Evolutionary conservation across 345 rosid genomes (phyloP).

Genomic region (Brassica incana): DNA sequence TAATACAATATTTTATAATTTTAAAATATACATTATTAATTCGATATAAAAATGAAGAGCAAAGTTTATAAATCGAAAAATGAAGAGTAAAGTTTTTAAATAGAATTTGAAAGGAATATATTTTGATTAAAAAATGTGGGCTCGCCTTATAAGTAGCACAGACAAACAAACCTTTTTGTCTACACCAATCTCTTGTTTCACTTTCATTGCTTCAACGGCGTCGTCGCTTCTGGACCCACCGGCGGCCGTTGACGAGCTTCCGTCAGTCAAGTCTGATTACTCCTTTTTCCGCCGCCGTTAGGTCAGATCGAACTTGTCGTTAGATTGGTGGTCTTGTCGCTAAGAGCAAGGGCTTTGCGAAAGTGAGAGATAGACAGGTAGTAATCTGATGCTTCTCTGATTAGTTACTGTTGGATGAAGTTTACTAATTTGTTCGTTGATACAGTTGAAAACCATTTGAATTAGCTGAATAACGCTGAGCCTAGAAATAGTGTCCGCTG

Average conservation of each 20-base stretch:
- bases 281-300: neutral
- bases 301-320: neutral
- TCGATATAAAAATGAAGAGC: neutral
- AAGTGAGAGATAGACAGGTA: neutral
- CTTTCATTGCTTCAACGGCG: slow-evolving; percentile 19
- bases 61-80: neutral
- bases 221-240: slow-evolving; percentile 13
- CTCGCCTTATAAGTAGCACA: slow-evolving; percentile 2
- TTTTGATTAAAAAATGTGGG: neutral
- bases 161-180: neutral
- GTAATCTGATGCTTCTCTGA: neutral
- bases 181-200: slow-evolving; percentile 22
- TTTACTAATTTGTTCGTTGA: neutral
- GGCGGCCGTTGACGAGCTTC: slow-evolving; percentile 9
- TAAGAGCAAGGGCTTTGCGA: neutral
- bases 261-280: slow-evolving; percentile 1
- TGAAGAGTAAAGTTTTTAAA: neutral
- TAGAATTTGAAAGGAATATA: neutral
- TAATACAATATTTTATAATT: neutral
- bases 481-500: neutral
- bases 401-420: neutral
- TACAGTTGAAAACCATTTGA: neutral
- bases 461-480: neutral
- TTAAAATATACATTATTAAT: neutral
- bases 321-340: neutral